These are phyloP conservation scores for Leucosporidium scottii DNA, from an alignment of 768 basidiomycete genomes.

Conservation along the genomic window DNA sequence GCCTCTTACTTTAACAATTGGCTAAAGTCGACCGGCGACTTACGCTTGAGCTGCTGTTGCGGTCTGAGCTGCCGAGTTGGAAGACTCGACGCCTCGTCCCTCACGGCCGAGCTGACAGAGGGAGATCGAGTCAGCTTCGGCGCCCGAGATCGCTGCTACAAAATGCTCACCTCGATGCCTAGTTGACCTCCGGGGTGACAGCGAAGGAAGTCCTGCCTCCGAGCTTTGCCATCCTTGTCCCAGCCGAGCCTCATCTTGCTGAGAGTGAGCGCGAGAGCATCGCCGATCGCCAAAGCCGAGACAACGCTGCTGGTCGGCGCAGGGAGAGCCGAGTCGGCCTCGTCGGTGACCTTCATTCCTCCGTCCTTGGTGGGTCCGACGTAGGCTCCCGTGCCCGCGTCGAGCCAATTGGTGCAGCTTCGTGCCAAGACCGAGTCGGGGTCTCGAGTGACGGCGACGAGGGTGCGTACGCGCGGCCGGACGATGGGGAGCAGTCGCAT, in stretches of 20 bases:
- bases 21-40: no score
- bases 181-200: conserved; percentile 36
- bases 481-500: conserved; percentile 35
- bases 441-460: conserved; percentile 35
- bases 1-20: no score
- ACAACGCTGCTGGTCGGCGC: conserved; percentile 37
- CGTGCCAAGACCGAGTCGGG: conserved; percentile 33
- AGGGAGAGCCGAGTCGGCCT: conserved; percentile 36
- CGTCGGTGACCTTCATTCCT: conserved; percentile 25
- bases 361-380: not conserved
- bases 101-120: conserved; percentile 18
- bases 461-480: conserved; percentile 24
- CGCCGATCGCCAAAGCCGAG: conserved; percentile 33
- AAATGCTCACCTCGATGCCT: conserved; percentile 20
- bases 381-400: conserved; percentile 33
- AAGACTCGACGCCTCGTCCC: conserved; percentile 13
- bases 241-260: conserved; percentile 31
- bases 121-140: conserved; percentile 5
- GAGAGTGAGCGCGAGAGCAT: conserved; percentile 33
- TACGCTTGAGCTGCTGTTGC: no score
- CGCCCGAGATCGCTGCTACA: not conserved
- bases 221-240: conserved; percentile 30
- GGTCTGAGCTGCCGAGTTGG: no score
- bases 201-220: conserved; percentile 27
- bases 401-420: conserved; percentile 32